Conservation (phyloP, 2,329 filamentous ascomycete genomes). For the Penicillium thymicola region DNA sequence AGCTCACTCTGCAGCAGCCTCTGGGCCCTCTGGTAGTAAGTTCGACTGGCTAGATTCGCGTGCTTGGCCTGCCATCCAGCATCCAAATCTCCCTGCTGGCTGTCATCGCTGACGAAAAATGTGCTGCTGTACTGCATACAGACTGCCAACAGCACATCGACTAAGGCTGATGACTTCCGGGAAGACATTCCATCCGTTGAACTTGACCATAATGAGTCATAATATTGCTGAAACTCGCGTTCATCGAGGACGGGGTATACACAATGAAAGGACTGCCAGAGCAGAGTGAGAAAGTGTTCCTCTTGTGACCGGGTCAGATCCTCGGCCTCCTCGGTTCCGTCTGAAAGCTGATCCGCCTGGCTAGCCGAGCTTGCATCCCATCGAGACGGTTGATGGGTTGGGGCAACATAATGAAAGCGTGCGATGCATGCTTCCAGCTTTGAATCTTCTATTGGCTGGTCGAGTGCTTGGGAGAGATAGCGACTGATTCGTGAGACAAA, state of each 20-base stretch:
- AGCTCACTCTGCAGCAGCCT: slow-evolving; percentile 44
- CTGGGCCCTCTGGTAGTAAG: slow-evolving; percentile 49
- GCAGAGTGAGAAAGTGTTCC: slow-evolving; percentile 47
- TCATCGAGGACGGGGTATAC: slow-evolving; percentile 26
- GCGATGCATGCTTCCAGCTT: background rate
- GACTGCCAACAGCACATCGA: background rate
- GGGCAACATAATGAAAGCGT: background rate
- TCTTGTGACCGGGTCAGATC: slow-evolving; percentile 44
- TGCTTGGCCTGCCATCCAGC: background rate
- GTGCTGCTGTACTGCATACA: background rate
- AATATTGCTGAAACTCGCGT: background rate
- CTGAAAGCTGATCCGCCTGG: background rate
- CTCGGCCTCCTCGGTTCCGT: slow-evolving; percentile 10
- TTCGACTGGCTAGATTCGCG: slow-evolving; percentile 40
- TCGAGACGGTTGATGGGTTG: background rate
- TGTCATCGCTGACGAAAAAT: background rate
- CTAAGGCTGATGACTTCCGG: background rate
- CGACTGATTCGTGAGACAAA: background rate
- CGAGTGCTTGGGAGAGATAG: background rate
- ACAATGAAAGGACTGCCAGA: slow-evolving; percentile 49
- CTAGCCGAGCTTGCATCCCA: background rate
- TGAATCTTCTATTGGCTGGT: background rate
- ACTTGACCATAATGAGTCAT: background rate
- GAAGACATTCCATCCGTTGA: background rate
- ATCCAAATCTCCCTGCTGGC: background rate